Base-by-base conservation (phyloP, 2,329 filamentous ascomycete species). In the Trichocomaceae sp. region DNA sequence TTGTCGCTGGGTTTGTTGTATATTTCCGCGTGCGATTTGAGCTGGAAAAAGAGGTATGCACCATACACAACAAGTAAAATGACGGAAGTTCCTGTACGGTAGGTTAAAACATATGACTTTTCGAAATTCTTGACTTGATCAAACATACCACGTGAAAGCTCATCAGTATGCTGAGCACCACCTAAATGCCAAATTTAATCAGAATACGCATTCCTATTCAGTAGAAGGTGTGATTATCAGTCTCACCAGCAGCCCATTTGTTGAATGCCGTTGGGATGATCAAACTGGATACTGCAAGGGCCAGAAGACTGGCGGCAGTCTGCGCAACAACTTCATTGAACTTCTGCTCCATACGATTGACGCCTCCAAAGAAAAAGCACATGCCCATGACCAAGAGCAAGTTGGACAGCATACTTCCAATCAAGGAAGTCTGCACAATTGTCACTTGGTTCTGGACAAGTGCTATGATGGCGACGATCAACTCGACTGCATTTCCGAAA, bases 241-340 rank as follows among this genome's bases (percentile, higher is more conserved):
- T 46, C 63, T 58, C 55, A 64, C 71, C 69, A 10, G 67, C 61
- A 35, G 77, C 76, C 73, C 75, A 84, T 29, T 77, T 74, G 59
- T 88, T 81, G 68, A 95, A 96, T 5, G 92, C 89, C 5, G 90
- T 95, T 0, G 92, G 92, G 23, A 96, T 90, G 61, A 96, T 92
- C 61, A 96, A 78, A 63, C 84, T 86, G 49, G 85, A 86, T 37
- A 95, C 87, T 13, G 87, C 85, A 19, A 95, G 77, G 12, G 88
- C 85, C 19, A 95, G 80, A 51, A 95, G 74, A 64, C 86, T 90
- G 13, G 90, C 85, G 3, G 90, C 88, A 0, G 91, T 96, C 70
- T 96, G 90, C 0, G 91, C 91, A 6, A 96, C 90, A 0, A 88
- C 92, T 33, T 87, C 83, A 75, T 96, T 96, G 80, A 96, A 97